These are phyloP conservation scores for Gastroboletus turbinatus DNA, from an alignment of 1,284 basidiomycete species.

Conservation along the genomic window DNA sequence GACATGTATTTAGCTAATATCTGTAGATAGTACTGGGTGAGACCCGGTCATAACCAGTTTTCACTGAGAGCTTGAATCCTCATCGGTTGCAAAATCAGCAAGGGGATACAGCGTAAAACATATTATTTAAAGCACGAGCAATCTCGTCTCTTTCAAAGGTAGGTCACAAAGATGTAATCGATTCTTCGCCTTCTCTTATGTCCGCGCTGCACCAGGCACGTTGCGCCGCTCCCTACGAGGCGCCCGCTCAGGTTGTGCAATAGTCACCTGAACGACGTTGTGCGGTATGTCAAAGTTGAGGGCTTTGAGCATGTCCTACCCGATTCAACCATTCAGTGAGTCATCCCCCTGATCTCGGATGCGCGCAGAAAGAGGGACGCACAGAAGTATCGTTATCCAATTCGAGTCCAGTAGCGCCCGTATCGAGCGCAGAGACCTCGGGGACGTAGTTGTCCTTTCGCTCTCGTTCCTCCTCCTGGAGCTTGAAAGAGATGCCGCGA, in stretches of 20 bases:
- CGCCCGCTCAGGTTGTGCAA: slow-evolving; percentile 71
- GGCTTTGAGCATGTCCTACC: slow-evolving; percentile 78
- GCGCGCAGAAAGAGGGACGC: slow-evolving; percentile 28
- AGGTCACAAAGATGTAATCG: neutral
- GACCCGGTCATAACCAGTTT: too few species aligned
- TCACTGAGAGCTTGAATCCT: too few species aligned
- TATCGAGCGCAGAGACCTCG: slow-evolving; percentile 92
- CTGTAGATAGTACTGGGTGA: too few species aligned
- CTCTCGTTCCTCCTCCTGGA: slow-evolving; percentile 99
- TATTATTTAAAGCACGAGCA: neutral
- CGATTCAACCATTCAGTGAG: neutral
- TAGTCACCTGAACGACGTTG: slow-evolving; percentile 65
- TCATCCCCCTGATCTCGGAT: neutral
- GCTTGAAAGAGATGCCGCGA: slow-evolving; percentile 99
- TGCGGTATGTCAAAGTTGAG: slow-evolving; percentile 93
- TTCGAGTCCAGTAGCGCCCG: slow-evolving; percentile 71
- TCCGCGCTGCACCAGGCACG: slow-evolving; percentile 80
- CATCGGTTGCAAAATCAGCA: neutral
- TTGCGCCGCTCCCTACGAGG: slow-evolving; percentile 74
- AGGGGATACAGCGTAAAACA: slow-evolving; percentile 1
- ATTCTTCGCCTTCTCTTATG: slow-evolving; percentile 9
- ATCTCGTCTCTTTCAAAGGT: neutral
- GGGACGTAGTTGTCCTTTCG: slow-evolving; percentile 99
- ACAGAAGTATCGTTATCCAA: slow-evolving; percentile 93
- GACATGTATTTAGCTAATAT: too few species aligned